Conservation (phyloP, 805 yeast species). For the Wickerhamomyces silvicola region DNA sequence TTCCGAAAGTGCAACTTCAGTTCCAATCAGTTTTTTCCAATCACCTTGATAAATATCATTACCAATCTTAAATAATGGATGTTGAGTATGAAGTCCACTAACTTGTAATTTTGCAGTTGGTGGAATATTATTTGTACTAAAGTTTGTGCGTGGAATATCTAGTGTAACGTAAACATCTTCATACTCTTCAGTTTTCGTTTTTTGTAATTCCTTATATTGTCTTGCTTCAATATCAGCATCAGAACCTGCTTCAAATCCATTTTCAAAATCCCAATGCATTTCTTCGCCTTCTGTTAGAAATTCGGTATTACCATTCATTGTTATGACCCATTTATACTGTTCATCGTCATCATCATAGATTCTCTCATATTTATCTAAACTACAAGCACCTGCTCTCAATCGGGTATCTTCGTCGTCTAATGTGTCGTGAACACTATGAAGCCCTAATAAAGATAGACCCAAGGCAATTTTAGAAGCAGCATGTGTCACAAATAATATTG, state of each 20-base stretch:
- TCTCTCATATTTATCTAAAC: conserved; percentile 57
- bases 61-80: conserved; percentile 54
- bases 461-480: conserved; percentile 90
- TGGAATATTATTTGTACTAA: conserved; percentile 26
- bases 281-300: conserved; percentile 78
- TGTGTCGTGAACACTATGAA: conserved; percentile 42
- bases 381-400: conserved; percentile 77
- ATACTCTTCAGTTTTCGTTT: conserved; percentile 25
- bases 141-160: conserved; percentile 38
- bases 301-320: conserved; percentile 66
- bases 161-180: conserved; percentile 49
- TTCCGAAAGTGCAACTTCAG: conserved; percentile 44
- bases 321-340: conserved; percentile 48
- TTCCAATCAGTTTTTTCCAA: conserved; percentile 77
- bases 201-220: conserved; percentile 10
- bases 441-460: conserved; percentile 67
- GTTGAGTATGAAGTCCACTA: conserved; percentile 47
- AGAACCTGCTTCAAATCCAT: conserved; percentile 81
- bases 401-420: conserved; percentile 40
- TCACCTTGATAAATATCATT: conserved; percentile 59
- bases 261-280: conserved; percentile 86
- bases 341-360: conserved; percentile 15
- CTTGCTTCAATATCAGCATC: conserved; percentile 73
- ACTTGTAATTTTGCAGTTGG: conserved; percentile 41
- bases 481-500: conserved; percentile 75